phyloP scores from a whole-genome alignment of 2,329 filamentous ascomycete species.

The Aspergillus pseudoglaucus region DNA sequence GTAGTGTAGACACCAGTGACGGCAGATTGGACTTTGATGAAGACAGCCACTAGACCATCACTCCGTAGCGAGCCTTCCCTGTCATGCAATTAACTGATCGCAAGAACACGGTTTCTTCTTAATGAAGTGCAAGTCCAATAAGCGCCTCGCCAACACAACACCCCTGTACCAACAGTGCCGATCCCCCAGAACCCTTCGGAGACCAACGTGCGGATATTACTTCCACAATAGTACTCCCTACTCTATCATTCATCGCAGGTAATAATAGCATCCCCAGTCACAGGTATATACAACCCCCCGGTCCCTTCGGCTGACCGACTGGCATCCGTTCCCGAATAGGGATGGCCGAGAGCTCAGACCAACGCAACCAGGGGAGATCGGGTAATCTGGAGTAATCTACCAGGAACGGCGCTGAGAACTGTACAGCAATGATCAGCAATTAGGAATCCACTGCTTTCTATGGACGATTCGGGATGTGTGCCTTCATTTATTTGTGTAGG shows the following conservation, averaged over 20 bases:
- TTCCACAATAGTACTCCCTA: neutral
- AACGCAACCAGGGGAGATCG: neutral
- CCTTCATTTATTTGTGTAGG: too few relatives aligned
- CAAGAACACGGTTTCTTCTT: neutral
- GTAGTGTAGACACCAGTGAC: too few relatives aligned
- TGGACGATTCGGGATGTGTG: slow-evolving; percentile 10
- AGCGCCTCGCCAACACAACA: neutral
- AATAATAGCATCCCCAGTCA: neutral
- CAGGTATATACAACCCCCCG: neutral
- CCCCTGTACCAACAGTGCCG: neutral
- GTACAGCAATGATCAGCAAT: slow-evolving; percentile 22
- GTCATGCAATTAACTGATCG: neutral
- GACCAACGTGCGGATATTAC: neutral
- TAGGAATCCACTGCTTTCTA: neutral
- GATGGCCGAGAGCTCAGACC: neutral
- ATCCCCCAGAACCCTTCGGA: neutral
- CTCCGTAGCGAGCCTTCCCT: too few relatives aligned
- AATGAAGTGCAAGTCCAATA: neutral
- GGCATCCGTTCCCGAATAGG: slow-evolving; percentile 7
- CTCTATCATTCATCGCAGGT: neutral
- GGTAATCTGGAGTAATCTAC: slow-evolving; percentile 3
- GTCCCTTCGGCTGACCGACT: neutral
- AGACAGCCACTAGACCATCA: too few relatives aligned
- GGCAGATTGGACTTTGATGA: too few relatives aligned
- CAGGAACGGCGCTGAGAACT: slow-evolving; percentile 14